A percentile compares a stretch with the other conserved stretches of the same genome.
These are phyloP conservation scores for Paecilomyces formosus DNA, from an alignment of 2,329 filamentous ascomycete species.

Conservation along the genomic window DNA sequence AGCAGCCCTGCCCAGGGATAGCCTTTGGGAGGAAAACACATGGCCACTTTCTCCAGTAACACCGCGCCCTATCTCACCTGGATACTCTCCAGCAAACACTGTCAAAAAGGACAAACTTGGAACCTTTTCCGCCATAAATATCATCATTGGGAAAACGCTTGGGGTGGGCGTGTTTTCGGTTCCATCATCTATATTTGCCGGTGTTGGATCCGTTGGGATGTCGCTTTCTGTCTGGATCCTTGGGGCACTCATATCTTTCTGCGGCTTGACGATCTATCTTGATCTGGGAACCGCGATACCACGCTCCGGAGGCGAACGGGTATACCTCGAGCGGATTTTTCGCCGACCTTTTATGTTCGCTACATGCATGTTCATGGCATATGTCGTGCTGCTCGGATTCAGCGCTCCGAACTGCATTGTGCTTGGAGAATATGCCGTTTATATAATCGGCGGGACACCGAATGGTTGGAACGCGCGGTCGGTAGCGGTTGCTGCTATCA, in stretches of 20 bases:
- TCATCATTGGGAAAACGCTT: conserved; percentile 32
- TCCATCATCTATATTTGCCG: conserved; percentile 49
- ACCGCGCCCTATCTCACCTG: background rate
- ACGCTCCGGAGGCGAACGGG: conserved; percentile 39
- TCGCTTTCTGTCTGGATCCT: conserved; percentile 49
- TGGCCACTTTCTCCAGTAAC: background rate
- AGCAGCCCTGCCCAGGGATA: background rate
- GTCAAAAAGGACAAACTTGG: background rate
- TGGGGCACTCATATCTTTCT: conserved; percentile 39
- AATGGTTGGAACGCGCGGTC: conserved; percentile 32
- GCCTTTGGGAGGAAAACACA: background rate
- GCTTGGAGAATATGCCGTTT: conserved; percentile 35
- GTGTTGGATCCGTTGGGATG: conserved; percentile 49
- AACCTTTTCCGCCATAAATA: background rate
- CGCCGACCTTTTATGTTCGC: conserved; percentile 37
- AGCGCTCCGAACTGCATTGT: conserved; percentile 36
- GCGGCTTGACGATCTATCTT: conserved; percentile 41
- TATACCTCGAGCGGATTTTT: conserved; percentile 44
- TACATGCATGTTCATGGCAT: conserved; percentile 42
- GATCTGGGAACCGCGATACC: conserved; percentile 42
- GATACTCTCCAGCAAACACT: no score
- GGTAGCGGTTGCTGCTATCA: conserved; percentile 31
- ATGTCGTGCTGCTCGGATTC: conserved; percentile 39
- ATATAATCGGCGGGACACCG: conserved; percentile 22
- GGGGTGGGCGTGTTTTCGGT: conserved; percentile 48